A percentile compares a stretch with the other conserved stretches of the same genome.
Conservation (phyloP, 805 yeast species). For the Wickerhamiella brachini region DNA sequence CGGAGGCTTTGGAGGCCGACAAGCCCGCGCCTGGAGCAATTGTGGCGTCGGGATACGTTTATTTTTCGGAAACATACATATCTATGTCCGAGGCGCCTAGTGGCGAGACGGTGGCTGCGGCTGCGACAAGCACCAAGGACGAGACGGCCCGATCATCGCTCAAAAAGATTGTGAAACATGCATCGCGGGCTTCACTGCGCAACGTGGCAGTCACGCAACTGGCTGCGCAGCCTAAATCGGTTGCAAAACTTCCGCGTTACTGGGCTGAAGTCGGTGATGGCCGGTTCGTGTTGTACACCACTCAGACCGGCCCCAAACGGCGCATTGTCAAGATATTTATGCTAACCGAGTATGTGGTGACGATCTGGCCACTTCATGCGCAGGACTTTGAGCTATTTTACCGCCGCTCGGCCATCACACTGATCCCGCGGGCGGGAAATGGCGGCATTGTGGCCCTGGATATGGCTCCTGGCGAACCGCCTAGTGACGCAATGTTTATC, state of each 20-base stretch:
- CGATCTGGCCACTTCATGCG: constrained; percentile 72
- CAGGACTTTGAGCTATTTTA: constrained; percentile 71
- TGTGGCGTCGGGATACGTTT: constrained; percentile 11
- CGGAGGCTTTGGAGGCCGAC: background rate
- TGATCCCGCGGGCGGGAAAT: constrained; percentile 35
- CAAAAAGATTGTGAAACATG: constrained; percentile 38
- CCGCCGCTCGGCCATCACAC: constrained; percentile 63
- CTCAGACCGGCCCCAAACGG: constrained; percentile 35
- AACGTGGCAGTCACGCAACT: background rate
- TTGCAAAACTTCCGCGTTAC: constrained; percentile 17
- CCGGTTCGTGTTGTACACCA: constrained; percentile 75
- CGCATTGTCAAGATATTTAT: constrained; percentile 70
- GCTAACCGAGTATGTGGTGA: constrained; percentile 51
- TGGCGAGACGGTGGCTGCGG: constrained; percentile 20
- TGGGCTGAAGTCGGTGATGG: constrained; percentile 61
- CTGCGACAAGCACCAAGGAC: constrained; percentile 12
- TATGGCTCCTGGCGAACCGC: constrained; percentile 17
- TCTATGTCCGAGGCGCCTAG: constrained; percentile 50
- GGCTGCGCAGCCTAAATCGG: constrained; percentile 2
- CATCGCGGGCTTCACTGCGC: background rate
- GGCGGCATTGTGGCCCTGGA: constrained; percentile 19
- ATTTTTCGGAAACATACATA: constrained; percentile 9
- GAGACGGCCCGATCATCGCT: constrained; percentile 47
- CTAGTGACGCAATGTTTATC: constrained; percentile 39
- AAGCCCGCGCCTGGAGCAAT: constrained; percentile 7